Conservation (phyloP, 176 grass and related monocot genomes). For the Bonia amplexicaulis region DNA sequence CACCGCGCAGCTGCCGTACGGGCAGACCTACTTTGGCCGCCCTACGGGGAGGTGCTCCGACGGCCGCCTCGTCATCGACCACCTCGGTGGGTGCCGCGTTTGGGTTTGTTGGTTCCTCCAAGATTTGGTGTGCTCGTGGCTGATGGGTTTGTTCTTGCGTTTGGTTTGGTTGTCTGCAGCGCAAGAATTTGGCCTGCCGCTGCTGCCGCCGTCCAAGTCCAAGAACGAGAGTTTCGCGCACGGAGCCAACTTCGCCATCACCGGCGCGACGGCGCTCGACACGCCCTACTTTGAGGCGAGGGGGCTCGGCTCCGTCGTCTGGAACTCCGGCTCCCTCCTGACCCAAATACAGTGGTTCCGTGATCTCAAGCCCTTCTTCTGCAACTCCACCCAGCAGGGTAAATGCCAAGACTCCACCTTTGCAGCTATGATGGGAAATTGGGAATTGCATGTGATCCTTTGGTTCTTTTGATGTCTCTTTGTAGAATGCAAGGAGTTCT, state of each 20-base stretch:
- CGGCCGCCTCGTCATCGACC: conserved; percentile 81
- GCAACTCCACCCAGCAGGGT: conserved; percentile 64
- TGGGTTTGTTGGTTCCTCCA: neutral
- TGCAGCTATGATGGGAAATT: neutral
- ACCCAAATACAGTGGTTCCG: conserved; percentile 95
- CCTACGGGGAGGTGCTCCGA: conserved; percentile 83
- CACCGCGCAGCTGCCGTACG: conserved; percentile 65
- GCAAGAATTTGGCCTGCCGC: conserved; percentile 60
- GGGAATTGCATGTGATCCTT: neutral
- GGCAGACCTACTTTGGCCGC: conserved; percentile 66
- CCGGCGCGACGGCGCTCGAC: conserved; percentile 75
- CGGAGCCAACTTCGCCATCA: conserved; percentile 92
- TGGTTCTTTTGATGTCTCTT: neutral
- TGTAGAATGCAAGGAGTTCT: conserved; percentile 61
- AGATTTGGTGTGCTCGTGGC: neutral
- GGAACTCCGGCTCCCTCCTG: conserved; percentile 74
- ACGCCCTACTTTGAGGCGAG: conserved; percentile 64
- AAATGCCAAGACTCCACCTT: neutral
- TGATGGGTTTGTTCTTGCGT: conserved; percentile 19
- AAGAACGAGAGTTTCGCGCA: conserved; percentile 54
- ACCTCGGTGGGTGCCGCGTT: conserved; percentile 43
- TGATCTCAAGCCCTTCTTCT: conserved; percentile 73
- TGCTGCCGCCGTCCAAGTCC: conserved; percentile 67
- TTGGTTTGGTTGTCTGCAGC: conserved; percentile 40
- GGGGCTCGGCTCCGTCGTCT: conserved; percentile 54